Evolutionary conservation across 2,329 filamentous ascomycete species (phyloP), one percentile per base, ranked within the genome.

Genomic region (Paracamarosporium sp.): DNA sequence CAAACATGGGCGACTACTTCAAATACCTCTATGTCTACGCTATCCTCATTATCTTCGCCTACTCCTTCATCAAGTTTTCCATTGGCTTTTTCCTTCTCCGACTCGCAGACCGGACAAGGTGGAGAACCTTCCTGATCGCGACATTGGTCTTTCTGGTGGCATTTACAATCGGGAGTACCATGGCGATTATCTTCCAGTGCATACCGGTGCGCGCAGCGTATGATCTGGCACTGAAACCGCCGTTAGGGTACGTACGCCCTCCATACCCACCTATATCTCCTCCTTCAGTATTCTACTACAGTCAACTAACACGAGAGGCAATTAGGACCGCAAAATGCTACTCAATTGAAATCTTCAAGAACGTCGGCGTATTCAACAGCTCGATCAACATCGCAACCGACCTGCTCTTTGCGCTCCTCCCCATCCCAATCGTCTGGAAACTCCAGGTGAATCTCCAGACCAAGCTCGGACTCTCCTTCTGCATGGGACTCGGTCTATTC

Each of bases 31-130:
- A 68, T 53, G 78, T 79, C 54, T 81, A 84, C 62, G 79, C 80
- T 4, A 67, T 85, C 45, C 71, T 83, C 38, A 76, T 81, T 17
- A 78, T 83, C 59, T 60, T 78, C n/a, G 64, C 78, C 0, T 78
- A 81, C 27, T 75, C 76, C 44, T 68, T 78, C 8, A 78, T 83
- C 67, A 84, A 83, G 65, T 73, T 83, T 4, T 82, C 81, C 1
- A 77, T 83, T 30, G 78, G 75, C 8, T 74, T 80, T 30, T 82
- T 83, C 61, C 69, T 84, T 17, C 71, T 83, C 53, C 73, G 81
- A 25, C 63, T 82, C 11, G 78, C 78, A 11, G 67, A 68, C 38
- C 56, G 64, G 15, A 69, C 65, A 5, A 58, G 46, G 48, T 53
- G 69, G 76, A 40, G 71, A 65, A 44, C 79, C 66, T 79, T 81